Evolutionary conservation across 2,329 filamentous ascomycete genomes (phyloP).

Genomic region (Fusarium dlaminii): DNA sequence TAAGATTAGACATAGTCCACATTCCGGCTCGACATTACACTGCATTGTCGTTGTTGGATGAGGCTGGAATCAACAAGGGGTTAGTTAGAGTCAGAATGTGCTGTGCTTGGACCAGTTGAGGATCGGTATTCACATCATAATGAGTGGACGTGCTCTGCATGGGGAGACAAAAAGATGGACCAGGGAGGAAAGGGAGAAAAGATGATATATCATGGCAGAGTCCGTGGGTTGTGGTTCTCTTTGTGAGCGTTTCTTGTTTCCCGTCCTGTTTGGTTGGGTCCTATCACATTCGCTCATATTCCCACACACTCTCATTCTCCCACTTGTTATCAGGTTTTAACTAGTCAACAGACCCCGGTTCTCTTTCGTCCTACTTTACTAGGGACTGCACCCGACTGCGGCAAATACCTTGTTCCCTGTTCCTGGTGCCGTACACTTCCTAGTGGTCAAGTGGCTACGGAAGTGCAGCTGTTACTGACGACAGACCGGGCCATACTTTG

Average conservation of each 20-base stretch:
- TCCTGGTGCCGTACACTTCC: conserved; percentile 2
- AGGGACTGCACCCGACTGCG: conserved; percentile 2
- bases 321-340: not conserved
- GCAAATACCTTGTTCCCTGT: conserved; percentile 23
- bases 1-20: conserved; percentile 26
- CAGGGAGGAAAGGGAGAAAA: conserved; percentile 28
- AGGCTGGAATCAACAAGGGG: conserved; percentile 42
- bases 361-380: conserved; percentile 12
- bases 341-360: conserved; percentile 15
- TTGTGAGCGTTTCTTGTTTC: conserved; percentile 26
- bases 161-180: conserved; percentile 19
- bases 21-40: conserved; percentile 44
- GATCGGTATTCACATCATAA: conserved; percentile 28
- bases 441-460: conserved; percentile 18
- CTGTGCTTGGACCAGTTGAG: conserved; percentile 30
- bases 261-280: conserved; percentile 21
- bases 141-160: conserved; percentile 11
- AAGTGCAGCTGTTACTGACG: conserved; percentile 12
- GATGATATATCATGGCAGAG: conserved; percentile 37
- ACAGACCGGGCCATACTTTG: conserved; percentile 16
- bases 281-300: conserved; percentile 4
- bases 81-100: not conserved
- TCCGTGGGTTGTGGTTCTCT: conserved; percentile 25
- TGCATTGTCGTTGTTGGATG: conserved; percentile 49
- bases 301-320: not conserved